Conservation (phyloP, 1,139 yeast genomes). For the Meyerozyma elateridarum region DNA sequence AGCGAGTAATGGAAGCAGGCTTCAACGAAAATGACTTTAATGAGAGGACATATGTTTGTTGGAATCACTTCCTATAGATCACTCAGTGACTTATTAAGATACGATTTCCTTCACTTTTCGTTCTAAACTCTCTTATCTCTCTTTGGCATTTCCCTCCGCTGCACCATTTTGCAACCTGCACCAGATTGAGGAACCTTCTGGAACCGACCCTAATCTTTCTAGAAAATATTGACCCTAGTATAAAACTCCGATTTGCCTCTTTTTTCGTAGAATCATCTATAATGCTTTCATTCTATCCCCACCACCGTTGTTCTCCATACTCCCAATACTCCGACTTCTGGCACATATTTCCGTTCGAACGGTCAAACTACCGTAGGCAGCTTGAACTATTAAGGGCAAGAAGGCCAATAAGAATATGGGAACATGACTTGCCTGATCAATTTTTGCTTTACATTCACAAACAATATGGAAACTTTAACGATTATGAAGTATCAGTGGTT, state of each 20-base stretch:
- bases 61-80: no score
- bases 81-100: no score
- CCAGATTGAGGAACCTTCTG: constrained; percentile 1
- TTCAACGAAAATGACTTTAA: no score
- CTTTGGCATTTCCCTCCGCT: no score
- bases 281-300: constrained; percentile 1
- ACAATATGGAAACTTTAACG: neutral
- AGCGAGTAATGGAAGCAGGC: no score
- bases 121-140: neutral
- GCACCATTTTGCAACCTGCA: no score
- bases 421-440: neutral
- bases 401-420: neutral
- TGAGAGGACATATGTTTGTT: no score
- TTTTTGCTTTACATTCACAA: constrained; percentile 1
- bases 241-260: neutral
- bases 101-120: no score
- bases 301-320: constrained; percentile 1
- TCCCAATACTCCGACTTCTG: neutral
- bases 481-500: constrained; percentile 3
- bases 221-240: neutral
- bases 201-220: neutral
- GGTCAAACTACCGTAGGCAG: neutral
- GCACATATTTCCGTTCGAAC: neutral
- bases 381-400: neutral
- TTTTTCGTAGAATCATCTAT: neutral